Evolutionary conservation across 345 rosid species (phyloP), one percentile per base, ranked within the genome.

Genomic region (Dipteronia sinensis): DNA sequence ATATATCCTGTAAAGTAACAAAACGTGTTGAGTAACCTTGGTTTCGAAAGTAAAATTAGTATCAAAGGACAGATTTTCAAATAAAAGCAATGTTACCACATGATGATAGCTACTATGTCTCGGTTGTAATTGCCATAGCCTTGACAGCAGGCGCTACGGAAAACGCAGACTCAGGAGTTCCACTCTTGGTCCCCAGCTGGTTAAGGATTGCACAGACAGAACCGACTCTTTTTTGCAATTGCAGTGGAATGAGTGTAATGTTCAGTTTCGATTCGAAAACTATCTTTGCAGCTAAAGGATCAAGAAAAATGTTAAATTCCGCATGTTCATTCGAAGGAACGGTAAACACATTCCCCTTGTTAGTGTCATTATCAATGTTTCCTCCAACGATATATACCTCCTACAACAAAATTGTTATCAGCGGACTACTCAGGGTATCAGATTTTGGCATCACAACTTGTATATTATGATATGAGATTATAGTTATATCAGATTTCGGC

Each of bases 271-370:
- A 95, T 42, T 88, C 81, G 3, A 95, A 81, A 55, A 92, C 98
- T 6, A 84, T 81, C 78, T 92, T 92, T 42, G 96, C 96, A 27
- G 98, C 96, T 58, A 86, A 82, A 10, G 99, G 97, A 76, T 95
- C 99, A 5, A 95, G 96, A 87, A 87, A 92, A 87, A 95, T 89
- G 65, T 92, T 95, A 87, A 92, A 86, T 78, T 95, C 99, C 38
- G 96, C 82, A 69, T 90, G 78, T 56, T 79, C 74, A 69, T 92
- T 91, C 3, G 87, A 79, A 82, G 89, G 85, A 59, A 83, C 51
- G 0, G 83, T 84, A 69, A 91, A 85, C 49, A 89, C 74, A 82
- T 92, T 90, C 51, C 98, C 98, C 56, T 81, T 71, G 46, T 89
- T 92, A 75, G 40, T 62, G n/a, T 69, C 49, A 46, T 7, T 10